Percentiles rank a stretch among this genome's conserved stretches.
phyloP scores from a whole-genome alignment of 495 filamentous ascomycete genomes.

The Bathelium albidoporum region DNA sequence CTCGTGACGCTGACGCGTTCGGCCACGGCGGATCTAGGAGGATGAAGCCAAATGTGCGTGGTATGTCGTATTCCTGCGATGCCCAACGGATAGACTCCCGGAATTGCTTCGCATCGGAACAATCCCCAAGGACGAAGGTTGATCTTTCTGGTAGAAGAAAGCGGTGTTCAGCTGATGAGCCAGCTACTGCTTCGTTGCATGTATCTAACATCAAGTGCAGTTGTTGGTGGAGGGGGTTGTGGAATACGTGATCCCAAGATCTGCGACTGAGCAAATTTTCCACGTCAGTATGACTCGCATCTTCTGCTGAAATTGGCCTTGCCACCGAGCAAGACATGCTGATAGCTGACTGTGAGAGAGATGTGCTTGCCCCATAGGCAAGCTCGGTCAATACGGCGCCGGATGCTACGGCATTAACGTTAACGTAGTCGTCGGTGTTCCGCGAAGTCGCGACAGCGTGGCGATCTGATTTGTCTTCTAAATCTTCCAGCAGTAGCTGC shows the following conservation, averaged over 20 bases:
- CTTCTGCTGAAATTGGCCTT: conserved; percentile 12
- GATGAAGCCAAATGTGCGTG: conserved; percentile 59
- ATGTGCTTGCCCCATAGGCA: background rate
- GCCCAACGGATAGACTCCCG: conserved; percentile 21
- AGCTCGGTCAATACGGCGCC: background rate
- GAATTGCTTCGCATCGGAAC: conserved; percentile 17
- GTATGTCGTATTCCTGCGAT: conserved; percentile 16
- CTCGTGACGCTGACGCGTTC: conserved; percentile 72
- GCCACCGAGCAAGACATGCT: background rate
- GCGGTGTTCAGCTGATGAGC: conserved; percentile 17
- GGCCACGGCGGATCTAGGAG: conserved; percentile 92
- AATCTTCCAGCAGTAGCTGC: conserved; percentile 4
- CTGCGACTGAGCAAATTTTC: background rate
- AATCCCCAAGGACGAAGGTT: conserved; percentile 38
- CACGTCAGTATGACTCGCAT: background rate
- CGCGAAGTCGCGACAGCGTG: conserved; percentile 2
- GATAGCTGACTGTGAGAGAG: background rate
- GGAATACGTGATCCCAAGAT: conserved; percentile 20
- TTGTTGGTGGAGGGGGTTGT: conserved; percentile 19
- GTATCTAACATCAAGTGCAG: conserved; percentile 10
- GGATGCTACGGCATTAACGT: background rate
- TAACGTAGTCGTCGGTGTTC: background rate
- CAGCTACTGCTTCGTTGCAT: conserved; percentile 11
- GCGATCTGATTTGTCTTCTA: background rate
- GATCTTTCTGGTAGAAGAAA: conserved; percentile 45